These are phyloP conservation scores for Pseudocercospora pini-densiflorae DNA, from an alignment of 2,329 filamentous ascomycete species.

Conservation along the genomic window DNA sequence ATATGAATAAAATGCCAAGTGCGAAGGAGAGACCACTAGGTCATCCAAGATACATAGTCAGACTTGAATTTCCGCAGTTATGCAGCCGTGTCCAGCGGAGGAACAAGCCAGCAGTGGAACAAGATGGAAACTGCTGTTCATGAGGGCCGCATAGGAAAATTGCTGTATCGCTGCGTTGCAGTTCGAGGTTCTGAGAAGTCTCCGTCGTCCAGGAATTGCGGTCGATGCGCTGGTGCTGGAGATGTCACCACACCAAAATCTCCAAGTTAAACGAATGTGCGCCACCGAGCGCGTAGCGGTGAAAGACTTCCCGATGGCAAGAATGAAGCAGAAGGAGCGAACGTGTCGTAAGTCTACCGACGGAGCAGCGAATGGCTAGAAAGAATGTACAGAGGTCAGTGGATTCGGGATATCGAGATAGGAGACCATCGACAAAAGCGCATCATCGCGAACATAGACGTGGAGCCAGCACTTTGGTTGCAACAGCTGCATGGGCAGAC, in stretches of 20 bases:
- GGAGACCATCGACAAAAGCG: not conserved
- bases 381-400: constrained; percentile 5
- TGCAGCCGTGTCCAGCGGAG: too few species aligned
- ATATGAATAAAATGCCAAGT: too few species aligned
- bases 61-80: too few species aligned
- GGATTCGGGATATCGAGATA: not conserved
- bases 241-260: constrained; percentile 16
- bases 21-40: too few species aligned
- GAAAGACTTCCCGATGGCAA: constrained; percentile 12
- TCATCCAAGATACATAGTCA: too few species aligned
- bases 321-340: not conserved
- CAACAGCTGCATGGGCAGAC: constrained; percentile 26
- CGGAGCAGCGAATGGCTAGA: not conserved
- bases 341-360: not conserved
- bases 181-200: not conserved
- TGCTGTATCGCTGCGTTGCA: not conserved
- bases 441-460: constrained; percentile 15
- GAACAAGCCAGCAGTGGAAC: not conserved
- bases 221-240: constrained; percentile 7
- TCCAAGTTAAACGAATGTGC: constrained; percentile 24
- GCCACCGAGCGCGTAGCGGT: constrained; percentile 20
- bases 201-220: not conserved
- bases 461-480: constrained; percentile 22
- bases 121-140: not conserved
- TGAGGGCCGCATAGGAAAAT: not conserved